Evolutionary conservation across 2,329 filamentous ascomycete species (phyloP), one percentile per base, ranked within the genome.

Genomic region (Aschersonia sp.): DNA sequence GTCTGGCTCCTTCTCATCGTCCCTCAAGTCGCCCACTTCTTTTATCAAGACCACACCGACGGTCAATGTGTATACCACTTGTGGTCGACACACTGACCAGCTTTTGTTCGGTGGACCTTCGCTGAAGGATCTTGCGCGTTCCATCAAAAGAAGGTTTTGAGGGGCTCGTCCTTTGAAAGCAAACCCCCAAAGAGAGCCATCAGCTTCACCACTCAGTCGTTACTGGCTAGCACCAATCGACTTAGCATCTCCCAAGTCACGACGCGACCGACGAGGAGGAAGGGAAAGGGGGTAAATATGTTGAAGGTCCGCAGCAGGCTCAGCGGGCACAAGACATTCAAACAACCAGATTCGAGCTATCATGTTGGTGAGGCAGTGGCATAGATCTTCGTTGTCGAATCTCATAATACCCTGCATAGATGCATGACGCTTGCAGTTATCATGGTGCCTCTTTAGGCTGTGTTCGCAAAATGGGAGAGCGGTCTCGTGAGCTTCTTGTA

Each of bases 1-100:
- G 40, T 61, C 59, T 10, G 48, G 52, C 38, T 48, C 55, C 5
- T 54, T 57, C 30, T 53, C 58, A 20, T 56, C 58, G 40, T 56
- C 56, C 43, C 56, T 62, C 49, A 64, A 60, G 48, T 54, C 57
- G 5, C 55, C 64, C 20, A 61, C 63, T 51, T 52, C 53, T 47
- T 59, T 59, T 49, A 53, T 65, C 53, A 65, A 61, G 54, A 55
- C 66, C 5, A 56, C 64, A n/a, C 66, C 64, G 28, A 66, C 64
- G 6, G 65, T 70, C 53, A 77, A 77, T 51, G 66, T 71, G 42
- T 68, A 75, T 59, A 76, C 73, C 38, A 72, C 73, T 50, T 77
- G 74, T 51, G 74, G 74, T 10, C 66, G 74, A 10, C 74, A 77
- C 58, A 71, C 71, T 40, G 67, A 75, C 53, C 71, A 77, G 54